Evolutionary conservation across 345 rosid species (phyloP), one percentile per base, ranked within the genome.

Genomic region (Brassica juncea): DNA sequence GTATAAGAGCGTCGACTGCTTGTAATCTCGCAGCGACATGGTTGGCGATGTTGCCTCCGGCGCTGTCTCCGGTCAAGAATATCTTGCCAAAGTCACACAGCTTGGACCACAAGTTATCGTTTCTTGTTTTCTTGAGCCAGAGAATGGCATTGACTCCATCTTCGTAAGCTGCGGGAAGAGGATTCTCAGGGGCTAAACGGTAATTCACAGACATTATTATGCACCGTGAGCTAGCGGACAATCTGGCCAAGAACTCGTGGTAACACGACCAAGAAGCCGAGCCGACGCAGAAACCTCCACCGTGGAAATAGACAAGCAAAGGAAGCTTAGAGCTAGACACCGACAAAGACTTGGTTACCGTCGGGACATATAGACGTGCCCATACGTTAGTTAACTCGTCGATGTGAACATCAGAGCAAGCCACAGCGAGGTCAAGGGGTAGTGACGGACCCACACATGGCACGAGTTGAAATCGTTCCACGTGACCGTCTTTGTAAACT

Each of bases 311-410:
- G 15, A 88, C 85, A 19, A 91, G 39, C 55, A 90, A 70, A 42
- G 90, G 92, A 5, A 93, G 86, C 72, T 85, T 79, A 54, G 85
- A 74, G 25, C 85, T 78, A 62, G 84, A 75, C 16, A 52, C 77
- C 34, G 73, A 44, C 2, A 60, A 54, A 7, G 66, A 57, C 44
- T 72, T 74, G 23, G 60, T 57, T 61, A 14, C 73, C 4, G 9
- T 74, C 2, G 95, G 97, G 55, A 84, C 85, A 66, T 90, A 92
- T 47, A 90, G 79, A 25, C 96, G 91, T 32, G 87, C 92, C 91
- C 94, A 87, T 30, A 86, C 72, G 85, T 87, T 84, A 4, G 86
- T 84, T 68, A 77, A 77, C 55, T 81, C 81, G 83, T 90, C 88
- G 9, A 92, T 80, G 57, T 64, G 69, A 35, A 84, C n/a, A 68